Evolutionary conservation across 2,329 filamentous ascomycete genomes (phyloP).

Genomic region (Fusarium falciforme): DNA sequence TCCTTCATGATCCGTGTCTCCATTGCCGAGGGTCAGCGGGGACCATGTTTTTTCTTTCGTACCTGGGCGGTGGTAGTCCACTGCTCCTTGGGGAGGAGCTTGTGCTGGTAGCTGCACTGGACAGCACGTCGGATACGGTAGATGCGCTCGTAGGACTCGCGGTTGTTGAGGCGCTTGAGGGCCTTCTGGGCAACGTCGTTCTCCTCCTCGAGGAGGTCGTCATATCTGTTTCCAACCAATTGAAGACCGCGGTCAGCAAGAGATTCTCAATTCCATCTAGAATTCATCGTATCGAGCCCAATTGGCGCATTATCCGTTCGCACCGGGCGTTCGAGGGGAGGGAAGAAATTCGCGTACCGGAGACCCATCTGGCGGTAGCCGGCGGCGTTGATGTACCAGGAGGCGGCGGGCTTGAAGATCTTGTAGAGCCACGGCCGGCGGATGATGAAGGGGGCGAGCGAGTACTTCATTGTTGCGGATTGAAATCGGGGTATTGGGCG

Average conservation of each 20-base stretch:
- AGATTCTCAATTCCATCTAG: neutral
- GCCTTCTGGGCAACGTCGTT: slow-evolving; percentile 86
- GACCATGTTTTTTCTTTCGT: slow-evolving; percentile 33
- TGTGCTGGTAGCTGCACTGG: slow-evolving; percentile 76
- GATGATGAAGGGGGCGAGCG: slow-evolving; percentile 78
- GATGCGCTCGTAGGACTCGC: slow-evolving; percentile 95
- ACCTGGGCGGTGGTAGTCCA: slow-evolving; percentile 70
- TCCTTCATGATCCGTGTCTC: slow-evolving; percentile 23
- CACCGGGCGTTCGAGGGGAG: neutral
- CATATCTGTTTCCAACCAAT: slow-evolving; percentile 70
- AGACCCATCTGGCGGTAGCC: slow-evolving; percentile 95
- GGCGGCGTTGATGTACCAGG: slow-evolving; percentile 89
- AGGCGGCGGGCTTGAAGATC: slow-evolving; percentile 81
- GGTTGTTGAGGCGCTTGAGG: slow-evolving; percentile 87
- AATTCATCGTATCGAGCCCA: slow-evolving; percentile 18
- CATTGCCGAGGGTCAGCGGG: slow-evolving; percentile 30
- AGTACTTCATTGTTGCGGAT: slow-evolving; percentile 71
- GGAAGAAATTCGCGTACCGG: slow-evolving; percentile 68
- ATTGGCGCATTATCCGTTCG: slow-evolving; percentile 29
- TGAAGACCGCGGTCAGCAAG: slow-evolving; percentile 39
- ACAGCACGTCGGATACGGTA: slow-evolving; percentile 96
- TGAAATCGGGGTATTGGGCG: slow-evolving; percentile 36
- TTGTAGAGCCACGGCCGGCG: slow-evolving; percentile 87
- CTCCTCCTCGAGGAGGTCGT: slow-evolving; percentile 96
- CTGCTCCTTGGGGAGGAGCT: slow-evolving; percentile 71